Base-by-base conservation (phyloP, 441 rosid genomes). In the Mallotus repandus region DNA sequence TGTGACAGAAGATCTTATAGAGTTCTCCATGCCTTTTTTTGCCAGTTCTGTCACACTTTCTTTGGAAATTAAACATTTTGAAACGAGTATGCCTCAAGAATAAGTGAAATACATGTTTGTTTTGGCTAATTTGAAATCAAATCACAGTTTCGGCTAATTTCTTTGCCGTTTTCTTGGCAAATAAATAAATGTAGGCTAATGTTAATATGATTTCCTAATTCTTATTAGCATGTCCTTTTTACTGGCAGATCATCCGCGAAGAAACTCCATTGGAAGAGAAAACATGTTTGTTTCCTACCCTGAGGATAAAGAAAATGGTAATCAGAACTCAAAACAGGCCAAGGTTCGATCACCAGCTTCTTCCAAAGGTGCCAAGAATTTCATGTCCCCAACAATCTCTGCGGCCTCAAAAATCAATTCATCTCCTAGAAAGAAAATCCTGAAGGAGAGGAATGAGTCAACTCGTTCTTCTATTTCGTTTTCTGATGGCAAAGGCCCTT, bases 351-450 rank as follows among this genome's bases (percentile, higher is more conserved):
- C 91, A 21, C 86, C 84, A 15, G 78, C 86, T 80, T 56, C 71
- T 69, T 72, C 79, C 7, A 91, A 81, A 77, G 76, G 84, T 61
- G 59, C 81, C 14, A 92, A 88, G 84, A 81, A 92, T 74, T 95
- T 95, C 82, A 95, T 92, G 98, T 91, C 96, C 22, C 97, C 96
- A 1, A 93, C 97, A 2, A 91, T 91, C 48, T 91, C 97, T 62
- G 96, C 98, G 0, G 90, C 86, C 63, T 92, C 98, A 1, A 92
- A 89, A 85, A 68, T 89, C 75, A 82, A 77, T 71, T 72, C 94
- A 56, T 91, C 98, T 4, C 96, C 94, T 11, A 91, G 86, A 84
- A 95, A 89, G 90, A 88, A 81, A 70, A 72, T 91, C 18, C 86
- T 95, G 79, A 76, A 79, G 1, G 97, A 92, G 43, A 89, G 83